Evolutionary conservation across 345 rosid species (phyloP), one percentile per base, ranked within the genome.

Genomic region (Boechera stricta): DNA sequence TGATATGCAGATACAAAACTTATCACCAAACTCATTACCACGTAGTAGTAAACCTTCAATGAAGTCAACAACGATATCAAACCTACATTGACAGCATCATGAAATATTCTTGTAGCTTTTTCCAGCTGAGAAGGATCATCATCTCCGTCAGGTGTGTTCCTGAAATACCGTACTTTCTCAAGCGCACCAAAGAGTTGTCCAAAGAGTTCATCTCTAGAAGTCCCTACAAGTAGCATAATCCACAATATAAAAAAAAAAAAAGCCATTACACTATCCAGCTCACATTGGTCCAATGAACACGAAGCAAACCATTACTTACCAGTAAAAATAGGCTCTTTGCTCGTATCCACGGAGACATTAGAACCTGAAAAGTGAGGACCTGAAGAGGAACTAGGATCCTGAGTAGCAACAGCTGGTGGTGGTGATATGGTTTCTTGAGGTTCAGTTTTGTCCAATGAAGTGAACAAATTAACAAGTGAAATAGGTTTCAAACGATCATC

Each of bases 151-250:
- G 88, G 78, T 39, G 80, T 72, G 42, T 71, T 48, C 74, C 65
- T 86, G 31, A 93, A 82, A 77, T 83, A 89, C 75, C 84, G 83
- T 16, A 80, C 67, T 81, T 87, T 88, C 84, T 93, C 97, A 60
- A 93, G 95, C 38, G 97, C 98, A 63, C 85, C 86, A 79, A 91
- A 79, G 80, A 91, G 84, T 71, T 89, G 90, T 29, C 90, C 93
- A 81, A 89, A 88, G 18, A 91, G 88, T 72, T 89, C 98, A 67
- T 93, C 98, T 80, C 80, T 88, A 21, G 84, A 87, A 64, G 76
- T 72, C 77, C 87, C 97, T 88, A 94, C 66, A 76, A 56, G 8
- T 6, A 16, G 44, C 39, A 84, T 26, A 71, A 5, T 24, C 42
- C 21, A 62, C 10, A 39, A n/a, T 7, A 11, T 24, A 1, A 33